Conservation (phyloP, 345 rosid species). For the Camelina hispida region DNA sequence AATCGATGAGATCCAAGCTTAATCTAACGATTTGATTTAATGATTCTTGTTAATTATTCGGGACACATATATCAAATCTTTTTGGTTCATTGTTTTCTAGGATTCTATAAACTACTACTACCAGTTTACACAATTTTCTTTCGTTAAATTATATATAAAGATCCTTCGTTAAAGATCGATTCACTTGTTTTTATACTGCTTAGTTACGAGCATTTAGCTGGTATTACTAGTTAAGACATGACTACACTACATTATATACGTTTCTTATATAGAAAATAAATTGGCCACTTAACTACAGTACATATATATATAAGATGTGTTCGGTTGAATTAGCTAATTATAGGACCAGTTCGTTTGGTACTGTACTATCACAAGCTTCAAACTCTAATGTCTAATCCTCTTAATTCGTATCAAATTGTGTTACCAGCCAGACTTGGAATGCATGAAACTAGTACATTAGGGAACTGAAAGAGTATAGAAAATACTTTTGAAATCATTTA, state of each 20-base stretch:
- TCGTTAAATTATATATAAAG: not conserved
- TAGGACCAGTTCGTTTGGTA: not conserved
- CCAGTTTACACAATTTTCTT: not conserved
- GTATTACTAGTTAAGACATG: not conserved
- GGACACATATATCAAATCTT: slow-evolving; percentile 29
- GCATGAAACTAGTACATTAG: not conserved
- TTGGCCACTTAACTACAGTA: not conserved
- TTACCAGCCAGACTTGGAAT: not conserved
- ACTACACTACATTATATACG: no score
- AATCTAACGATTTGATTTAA: slow-evolving; percentile 9
- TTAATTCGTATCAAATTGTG: not conserved
- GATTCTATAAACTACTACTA: slow-evolving; percentile 11
- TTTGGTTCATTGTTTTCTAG: slow-evolving; percentile 21
- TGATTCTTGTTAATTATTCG: slow-evolving; percentile 2
- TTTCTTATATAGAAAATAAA: no score
- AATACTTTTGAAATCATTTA: not conserved
- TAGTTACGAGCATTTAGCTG: slow-evolving; percentile 4
- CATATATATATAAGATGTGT: not conserved
- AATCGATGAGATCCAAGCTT: slow-evolving; percentile 32
- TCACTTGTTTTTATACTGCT: not conserved
- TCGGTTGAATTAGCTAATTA: not conserved
- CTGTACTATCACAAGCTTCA: not conserved
- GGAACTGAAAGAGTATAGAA: not conserved
- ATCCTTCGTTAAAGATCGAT: slow-evolving; percentile 1
- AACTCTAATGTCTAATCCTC: not conserved